Base-by-base conservation (phyloP, 2,329 filamentous ascomycete genomes). In the Fonsecaea nubica region DNA sequence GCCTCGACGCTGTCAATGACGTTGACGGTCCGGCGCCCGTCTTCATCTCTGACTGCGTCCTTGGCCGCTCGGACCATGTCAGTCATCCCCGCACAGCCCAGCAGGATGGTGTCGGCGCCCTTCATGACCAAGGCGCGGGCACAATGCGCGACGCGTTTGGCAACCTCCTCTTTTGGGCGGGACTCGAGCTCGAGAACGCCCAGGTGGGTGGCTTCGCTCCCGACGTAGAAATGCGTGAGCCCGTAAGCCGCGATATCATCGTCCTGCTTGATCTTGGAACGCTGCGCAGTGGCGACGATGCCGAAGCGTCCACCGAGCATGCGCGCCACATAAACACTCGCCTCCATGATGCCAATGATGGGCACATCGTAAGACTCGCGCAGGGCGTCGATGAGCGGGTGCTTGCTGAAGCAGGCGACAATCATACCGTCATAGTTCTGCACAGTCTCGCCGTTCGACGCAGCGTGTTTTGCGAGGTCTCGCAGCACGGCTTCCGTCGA, bases 281-380 rank as follows among this genome's bases (percentile, higher is more conserved):
- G 71, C 18, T 75, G 69, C 2, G 75, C 76, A 0, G 81, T 82
- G 0, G 80, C 80, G 3, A 83, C 74, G 21, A 84, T 76, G 0
- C 82, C 82, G 50, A 84, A 80, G 2, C 77, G 73, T 5, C 78
- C 77, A 1, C 84, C 84, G 1, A 86, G 76, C 63, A 83, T 85
- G 7, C 82, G 74, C 5, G 83, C 80, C 5, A 81, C 77, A 69
- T 86, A 85, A 2, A 85, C 75, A 3, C 74, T 78, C 0, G 82
- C 81, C 72, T 85, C 83, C 81, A 85, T 84, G 64, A 85, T 84
- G 2, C 83, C 83, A 2, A 84, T 79, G 4, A 80, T 75, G 0
- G 82, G 83, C 56, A 81, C 74, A 2, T 73, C 65, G 50, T 81
- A 77, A 61, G 83, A 82, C 68, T 84, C 82, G 1, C 81, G 76